phyloP scores from a whole-genome alignment of 2,329 filamentous ascomycete species.

The Penicillium sp. region DNA sequence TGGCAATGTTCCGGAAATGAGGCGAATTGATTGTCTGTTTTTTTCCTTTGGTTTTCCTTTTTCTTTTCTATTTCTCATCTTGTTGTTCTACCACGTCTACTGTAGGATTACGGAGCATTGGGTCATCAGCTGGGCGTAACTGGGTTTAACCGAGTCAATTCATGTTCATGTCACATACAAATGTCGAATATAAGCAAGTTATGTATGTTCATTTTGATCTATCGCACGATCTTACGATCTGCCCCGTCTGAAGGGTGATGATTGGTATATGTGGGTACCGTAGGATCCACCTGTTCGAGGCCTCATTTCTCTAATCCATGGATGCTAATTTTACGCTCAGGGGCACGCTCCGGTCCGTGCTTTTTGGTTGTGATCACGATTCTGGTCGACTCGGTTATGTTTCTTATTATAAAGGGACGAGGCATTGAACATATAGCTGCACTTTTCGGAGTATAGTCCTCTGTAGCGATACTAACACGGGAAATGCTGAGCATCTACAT shows the following conservation, averaged over 20 bases:
- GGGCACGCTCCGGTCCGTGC: slow-evolving; percentile 20
- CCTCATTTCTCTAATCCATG: slow-evolving; percentile 5
- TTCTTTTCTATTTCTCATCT: neutral
- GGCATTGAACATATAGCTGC: no score
- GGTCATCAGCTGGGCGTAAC: slow-evolving; percentile 5
- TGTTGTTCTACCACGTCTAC: slow-evolving; percentile 1
- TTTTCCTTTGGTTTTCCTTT: slow-evolving; percentile 6
- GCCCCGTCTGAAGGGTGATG: neutral
- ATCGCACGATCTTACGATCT: neutral
- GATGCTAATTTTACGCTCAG: slow-evolving; percentile 12
- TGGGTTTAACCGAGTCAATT: neutral
- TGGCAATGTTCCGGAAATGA: slow-evolving; percentile 41
- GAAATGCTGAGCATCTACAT: no score
- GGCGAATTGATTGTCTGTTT: slow-evolving; percentile 4
- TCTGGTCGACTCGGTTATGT: neutral
- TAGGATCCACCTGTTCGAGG: slow-evolving; percentile 17
- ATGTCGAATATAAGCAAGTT: neutral
- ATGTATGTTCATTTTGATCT: neutral
- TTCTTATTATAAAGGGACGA: no score
- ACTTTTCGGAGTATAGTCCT: no score
- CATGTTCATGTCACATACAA: neutral
- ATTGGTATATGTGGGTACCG: slow-evolving; percentile 7
- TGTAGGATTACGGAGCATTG: slow-evolving; percentile 9
- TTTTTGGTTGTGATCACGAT: neutral
- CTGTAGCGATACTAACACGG: no score